Evolutionary conservation across 257 asterid genomes (phyloP), one percentile per base, ranked within the genome.

Genomic region (Lycium ferocissimum): DNA sequence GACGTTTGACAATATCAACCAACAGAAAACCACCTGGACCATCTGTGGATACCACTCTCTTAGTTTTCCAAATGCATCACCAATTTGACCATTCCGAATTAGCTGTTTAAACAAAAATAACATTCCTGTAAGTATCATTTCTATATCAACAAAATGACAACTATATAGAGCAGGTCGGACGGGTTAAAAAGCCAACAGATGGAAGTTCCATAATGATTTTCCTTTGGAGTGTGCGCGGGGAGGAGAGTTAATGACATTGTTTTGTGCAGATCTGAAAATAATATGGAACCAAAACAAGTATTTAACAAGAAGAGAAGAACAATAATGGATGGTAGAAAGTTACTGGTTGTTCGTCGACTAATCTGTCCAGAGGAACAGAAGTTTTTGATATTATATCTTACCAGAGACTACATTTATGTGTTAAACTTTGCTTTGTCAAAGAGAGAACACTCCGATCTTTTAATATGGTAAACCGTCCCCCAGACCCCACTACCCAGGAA

Each of bases 61-160:
- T 81, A 97, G 97, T 82, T 91, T 89, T 40, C 87, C 80, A 81
- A 95, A 88, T 12, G 97, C 92, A 69, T 92, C 97, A 88, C 93
- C 98, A 18, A 95, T 92, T 84, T 94, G 87, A 18, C 99, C 99
- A 79, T 85, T 81, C 91, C 94, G 92, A 85, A 97, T 97, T 56
- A 94, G 93, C 99, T 97, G 80, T 87, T 88, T 61, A 70, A 70
- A 76, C 81, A 84, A 87, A 84, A 81, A 72, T 62, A 53, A 79
- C 79, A 67, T 12, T 78, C 82, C 49, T 2, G n/a, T 78, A 53
- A 78, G 49, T 53, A 53, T 78, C 81, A 75, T 49, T 49, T 75
- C 9, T 49, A 75, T 14, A 0, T 75, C 45, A 75, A 62, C 45
- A 75, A 75, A 75, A 75, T 75, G 81, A 75, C 40, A 49, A 75